phyloP scores from a whole-genome alignment of 805 yeast genomes.

The Nakazawaea laoshanensis region DNA sequence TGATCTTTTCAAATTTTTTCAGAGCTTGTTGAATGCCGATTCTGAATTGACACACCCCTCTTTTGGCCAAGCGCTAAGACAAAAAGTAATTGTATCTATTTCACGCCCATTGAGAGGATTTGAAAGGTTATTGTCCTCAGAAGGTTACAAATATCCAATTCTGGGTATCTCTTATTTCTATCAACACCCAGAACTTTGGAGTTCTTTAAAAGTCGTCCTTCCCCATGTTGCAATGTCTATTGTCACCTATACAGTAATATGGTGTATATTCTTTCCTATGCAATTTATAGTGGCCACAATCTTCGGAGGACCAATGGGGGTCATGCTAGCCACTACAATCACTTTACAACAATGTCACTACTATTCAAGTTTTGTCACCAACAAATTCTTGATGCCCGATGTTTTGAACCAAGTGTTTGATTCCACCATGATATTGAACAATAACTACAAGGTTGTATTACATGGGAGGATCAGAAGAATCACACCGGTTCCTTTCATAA shows the following conservation, averaged over 20 bases:
- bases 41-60: too few species aligned
- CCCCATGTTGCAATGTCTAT: conserved; percentile 9
- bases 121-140: conserved; percentile 5
- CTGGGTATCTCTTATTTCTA: conserved; percentile 8
- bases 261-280: conserved; percentile 7
- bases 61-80: too few species aligned
- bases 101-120: conserved; percentile 8
- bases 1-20: too few species aligned
- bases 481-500: conserved; percentile 21
- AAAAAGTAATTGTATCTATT: too few species aligned
- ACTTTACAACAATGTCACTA: conserved; percentile 11
- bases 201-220: conserved; percentile 6
- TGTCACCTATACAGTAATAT: conserved; percentile 1
- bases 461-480: conserved; percentile 21
- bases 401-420: conserved; percentile 19
- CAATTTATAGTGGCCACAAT: conserved; percentile 6
- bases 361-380: conserved; percentile 9
- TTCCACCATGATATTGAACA: conserved; percentile 24
- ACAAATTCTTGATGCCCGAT: conserved; percentile 7
- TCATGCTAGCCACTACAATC: conserved; percentile 2
- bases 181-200: conserved; percentile 7
- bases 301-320: conserved; percentile 10
- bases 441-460: conserved; percentile 23
- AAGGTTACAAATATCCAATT: conserved; percentile 5
- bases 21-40: too few species aligned